Conservation (phyloP, 2,329 filamentous ascomycete genomes). For the Apiospora kogelbergensis region DNA sequence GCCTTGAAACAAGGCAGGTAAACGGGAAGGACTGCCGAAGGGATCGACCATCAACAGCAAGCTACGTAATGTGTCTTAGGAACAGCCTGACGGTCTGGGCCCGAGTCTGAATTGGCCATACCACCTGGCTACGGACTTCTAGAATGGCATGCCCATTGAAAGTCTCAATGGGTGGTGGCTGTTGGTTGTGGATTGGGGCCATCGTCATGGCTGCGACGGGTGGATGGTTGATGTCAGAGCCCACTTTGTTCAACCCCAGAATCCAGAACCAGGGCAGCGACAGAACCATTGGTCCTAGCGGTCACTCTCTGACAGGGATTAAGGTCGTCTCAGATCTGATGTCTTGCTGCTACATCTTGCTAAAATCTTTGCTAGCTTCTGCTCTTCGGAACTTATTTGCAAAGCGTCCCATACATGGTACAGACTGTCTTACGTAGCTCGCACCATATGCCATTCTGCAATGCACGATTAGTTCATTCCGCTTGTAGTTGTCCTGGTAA, state of each 20-base stretch:
- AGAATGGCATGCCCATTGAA: neutral
- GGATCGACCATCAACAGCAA: neutral
- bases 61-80: slow-evolving; percentile 2
- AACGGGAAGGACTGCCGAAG: neutral
- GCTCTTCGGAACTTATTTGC: too few relatives aligned
- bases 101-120: too few relatives aligned
- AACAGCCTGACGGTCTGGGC: too few relatives aligned
- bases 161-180: neutral
- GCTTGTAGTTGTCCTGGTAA: too few relatives aligned
- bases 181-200: neutral
- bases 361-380: too few relatives aligned
- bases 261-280: neutral
- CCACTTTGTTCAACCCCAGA: slow-evolving; percentile 3
- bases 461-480: too few relatives aligned
- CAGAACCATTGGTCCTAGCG: neutral
- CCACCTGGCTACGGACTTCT: neutral
- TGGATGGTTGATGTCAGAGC: slow-evolving; percentile 4
- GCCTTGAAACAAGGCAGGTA: slow-evolving; percentile 2
- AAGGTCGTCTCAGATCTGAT: too few relatives aligned
- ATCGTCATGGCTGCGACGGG: neutral
- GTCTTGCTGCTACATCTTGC: too few relatives aligned
- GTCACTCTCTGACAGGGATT: neutral
- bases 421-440: too few relatives aligned
- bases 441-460: too few relatives aligned
- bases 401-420: too few relatives aligned